phyloP scores from a whole-genome alignment of 768 basidiomycete genomes.

The Leccinellum albellum region DNA sequence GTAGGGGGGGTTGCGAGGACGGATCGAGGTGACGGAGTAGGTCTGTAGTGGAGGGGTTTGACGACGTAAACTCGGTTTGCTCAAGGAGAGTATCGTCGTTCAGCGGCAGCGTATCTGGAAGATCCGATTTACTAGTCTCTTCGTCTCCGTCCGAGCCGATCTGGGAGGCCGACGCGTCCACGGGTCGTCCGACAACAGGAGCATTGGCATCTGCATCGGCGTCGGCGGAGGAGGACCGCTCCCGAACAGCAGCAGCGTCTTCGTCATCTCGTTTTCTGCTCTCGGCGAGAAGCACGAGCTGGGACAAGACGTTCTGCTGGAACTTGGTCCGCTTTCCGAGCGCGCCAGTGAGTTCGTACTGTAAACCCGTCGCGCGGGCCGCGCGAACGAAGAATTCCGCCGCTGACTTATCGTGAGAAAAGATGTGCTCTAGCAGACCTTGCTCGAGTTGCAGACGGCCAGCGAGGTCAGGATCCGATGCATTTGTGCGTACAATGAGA shows the following conservation, averaged over 20 bases:
- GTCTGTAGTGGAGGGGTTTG: constrained; percentile 47
- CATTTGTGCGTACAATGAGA: constrained; percentile 35
- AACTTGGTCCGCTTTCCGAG: constrained; percentile 93
- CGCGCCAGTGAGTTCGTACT: constrained; percentile 90
- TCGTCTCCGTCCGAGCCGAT: neutral
- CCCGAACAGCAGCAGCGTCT: constrained; percentile 1
- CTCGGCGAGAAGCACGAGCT: constrained; percentile 92
- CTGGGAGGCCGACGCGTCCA: constrained; percentile 8
- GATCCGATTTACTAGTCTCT: constrained; percentile 12
- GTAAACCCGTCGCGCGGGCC: constrained; percentile 69
- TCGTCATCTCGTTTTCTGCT: constrained; percentile 49
- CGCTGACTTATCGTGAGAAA: constrained; percentile 73
- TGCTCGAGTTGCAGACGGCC: constrained; percentile 70
- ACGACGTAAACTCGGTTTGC: constrained; percentile 86
- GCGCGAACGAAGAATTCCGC: constrained; percentile 75
- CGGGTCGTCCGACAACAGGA: neutral
- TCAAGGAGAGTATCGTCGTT: constrained; percentile 98
- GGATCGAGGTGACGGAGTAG: constrained; percentile 75
- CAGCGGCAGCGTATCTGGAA: constrained; percentile 79
- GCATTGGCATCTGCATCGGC: neutral
- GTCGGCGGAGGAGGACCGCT: neutral
- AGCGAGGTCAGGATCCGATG: constrained; percentile 57
- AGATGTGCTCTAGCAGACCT: constrained; percentile 75
- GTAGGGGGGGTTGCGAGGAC: constrained; percentile 76
- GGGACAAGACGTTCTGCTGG: constrained; percentile 79